phyloP scores from a whole-genome alignment of 73 alveolate species.

The Symbiodinium natans region DNA sequence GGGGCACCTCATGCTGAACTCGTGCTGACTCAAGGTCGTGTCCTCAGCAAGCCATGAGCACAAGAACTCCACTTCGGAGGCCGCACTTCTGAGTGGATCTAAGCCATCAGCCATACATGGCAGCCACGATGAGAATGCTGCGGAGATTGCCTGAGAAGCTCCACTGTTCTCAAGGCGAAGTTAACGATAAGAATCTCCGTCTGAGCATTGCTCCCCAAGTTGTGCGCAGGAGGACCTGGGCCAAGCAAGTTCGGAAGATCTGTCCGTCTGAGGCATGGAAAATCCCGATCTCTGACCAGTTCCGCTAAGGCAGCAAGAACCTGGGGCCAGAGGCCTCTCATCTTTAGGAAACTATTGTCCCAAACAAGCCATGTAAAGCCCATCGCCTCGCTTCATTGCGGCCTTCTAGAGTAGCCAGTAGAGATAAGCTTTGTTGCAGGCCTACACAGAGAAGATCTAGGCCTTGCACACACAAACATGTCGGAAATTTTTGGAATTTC shows the following conservation, averaged over 20 bases:
- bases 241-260: not conserved
- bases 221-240: conserved; percentile 49
- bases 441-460: too few relatives aligned
- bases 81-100: not conserved
- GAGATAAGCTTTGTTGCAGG: too few relatives aligned
- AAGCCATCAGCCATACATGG: conserved; percentile 54
- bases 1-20: conserved; percentile 56
- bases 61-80: not conserved
- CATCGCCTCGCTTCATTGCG: too few relatives aligned
- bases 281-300: too few relatives aligned
- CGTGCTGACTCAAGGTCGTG: conserved; percentile 81
- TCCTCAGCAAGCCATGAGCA: not conserved
- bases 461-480: too few relatives aligned
- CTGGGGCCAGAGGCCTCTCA: too few relatives aligned
- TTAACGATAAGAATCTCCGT: not conserved
- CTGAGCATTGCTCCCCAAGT: conserved; percentile 71
- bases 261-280: too few relatives aligned
- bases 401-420: too few relatives aligned
- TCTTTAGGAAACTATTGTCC: too few relatives aligned
- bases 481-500: too few relatives aligned
- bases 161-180: not conserved
- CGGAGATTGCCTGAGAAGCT: conserved; percentile 64
- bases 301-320: too few relatives aligned
- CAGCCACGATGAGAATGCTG: conserved; percentile 78
- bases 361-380: too few relatives aligned